phyloP scores from a whole-genome alignment of 2,329 filamentous ascomycete genomes.

The Fusarium anguioides region DNA sequence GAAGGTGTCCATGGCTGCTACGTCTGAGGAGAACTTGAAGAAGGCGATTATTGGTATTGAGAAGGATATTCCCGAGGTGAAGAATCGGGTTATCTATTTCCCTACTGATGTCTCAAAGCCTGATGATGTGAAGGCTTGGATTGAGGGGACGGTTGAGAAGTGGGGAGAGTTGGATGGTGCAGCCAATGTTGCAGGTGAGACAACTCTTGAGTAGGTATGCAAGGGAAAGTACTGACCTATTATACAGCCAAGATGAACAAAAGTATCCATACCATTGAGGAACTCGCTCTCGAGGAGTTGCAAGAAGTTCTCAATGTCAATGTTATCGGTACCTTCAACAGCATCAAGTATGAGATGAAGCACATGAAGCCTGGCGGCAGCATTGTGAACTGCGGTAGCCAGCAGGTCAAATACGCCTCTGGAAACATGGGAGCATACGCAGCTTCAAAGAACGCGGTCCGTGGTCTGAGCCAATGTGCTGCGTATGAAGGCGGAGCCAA shows the following conservation, averaged over 20 bases:
- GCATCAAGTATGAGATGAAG: slow-evolving; percentile 45
- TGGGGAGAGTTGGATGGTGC: slow-evolving; percentile 51
- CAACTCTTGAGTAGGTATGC: rapidly evolving
- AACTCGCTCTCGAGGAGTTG: slow-evolving; percentile 40
- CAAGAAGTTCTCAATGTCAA: slow-evolving; percentile 42
- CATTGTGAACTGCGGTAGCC: slow-evolving; percentile 61
- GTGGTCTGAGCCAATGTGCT: slow-evolving; percentile 44
- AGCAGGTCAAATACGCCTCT: slow-evolving; percentile 55
- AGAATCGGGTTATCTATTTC: slow-evolving; percentile 39
- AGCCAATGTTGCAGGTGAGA: slow-evolving; percentile 53
- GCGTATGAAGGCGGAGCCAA: slow-evolving; percentile 45
- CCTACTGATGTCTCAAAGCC: slow-evolving; percentile 49
- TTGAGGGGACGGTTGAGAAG: slow-evolving; percentile 46
- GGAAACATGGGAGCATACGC: slow-evolving; percentile 49
- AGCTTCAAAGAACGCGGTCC: slow-evolving; percentile 48
- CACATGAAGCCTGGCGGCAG: slow-evolving; percentile 56
- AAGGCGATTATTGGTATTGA: slow-evolving; percentile 40
- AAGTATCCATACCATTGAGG: slow-evolving; percentile 42
- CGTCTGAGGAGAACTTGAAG: slow-evolving; percentile 44
- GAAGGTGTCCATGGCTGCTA: slow-evolving; percentile 48
- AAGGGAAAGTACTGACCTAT: not conserved
- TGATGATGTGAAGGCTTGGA: slow-evolving; percentile 50
- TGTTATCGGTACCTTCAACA: slow-evolving; percentile 44
- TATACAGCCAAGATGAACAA: slow-evolving; percentile 41
- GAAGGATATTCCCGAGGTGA: slow-evolving; percentile 37